Percentiles rank a stretch among this genome's conserved stretches.
These are phyloP conservation scores for Diaporthe ampelina DNA, from an alignment of 2,329 filamentous ascomycete species.

Conservation along the genomic window DNA sequence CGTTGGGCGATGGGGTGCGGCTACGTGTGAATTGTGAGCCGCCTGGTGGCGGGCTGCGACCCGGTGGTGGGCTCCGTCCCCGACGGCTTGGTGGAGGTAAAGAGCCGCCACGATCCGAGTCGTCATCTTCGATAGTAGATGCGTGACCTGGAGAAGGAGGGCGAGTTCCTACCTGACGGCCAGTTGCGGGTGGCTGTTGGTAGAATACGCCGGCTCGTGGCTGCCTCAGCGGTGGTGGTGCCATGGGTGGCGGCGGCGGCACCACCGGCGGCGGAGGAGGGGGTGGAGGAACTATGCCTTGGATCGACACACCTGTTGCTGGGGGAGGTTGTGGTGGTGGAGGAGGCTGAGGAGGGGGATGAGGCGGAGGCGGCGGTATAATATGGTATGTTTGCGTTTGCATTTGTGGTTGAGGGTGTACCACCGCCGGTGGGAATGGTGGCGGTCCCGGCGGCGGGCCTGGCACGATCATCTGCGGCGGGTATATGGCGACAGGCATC, in stretches of 20 bases:
- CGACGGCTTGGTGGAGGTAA: conserved; percentile 1
- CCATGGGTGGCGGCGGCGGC: not conserved
- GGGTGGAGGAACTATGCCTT: not conserved
- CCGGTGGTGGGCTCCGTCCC: not conserved
- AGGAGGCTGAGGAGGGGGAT: conserved; percentile 12
- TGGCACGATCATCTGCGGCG: conserved; percentile 14
- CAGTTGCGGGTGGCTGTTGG: not conserved
- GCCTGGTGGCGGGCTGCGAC: not conserved
- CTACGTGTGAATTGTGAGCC: conserved; percentile 4
- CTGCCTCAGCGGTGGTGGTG: not conserved
- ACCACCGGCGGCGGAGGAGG: not conserved
- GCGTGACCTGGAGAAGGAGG: conserved; percentile 30
- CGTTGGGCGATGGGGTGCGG: not conserved
- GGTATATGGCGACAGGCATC: not conserved
- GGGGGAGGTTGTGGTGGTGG: not conserved
- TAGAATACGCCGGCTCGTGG: not conserved
- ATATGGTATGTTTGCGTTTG: conserved; percentile 1
- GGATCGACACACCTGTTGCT: not conserved
- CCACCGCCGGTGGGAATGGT: conserved; percentile 15
- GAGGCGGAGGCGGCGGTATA: conserved; percentile 3
- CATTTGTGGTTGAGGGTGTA: conserved; percentile 20
- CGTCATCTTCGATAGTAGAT: conserved; percentile 31
- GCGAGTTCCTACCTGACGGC: not conserved
- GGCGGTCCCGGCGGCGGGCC: not conserved
- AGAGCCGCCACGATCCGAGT: conserved; percentile 23